These are phyloP conservation scores for Ricinus communis DNA, from an alignment of 345 rosid species.

Conservation along the genomic window DNA sequence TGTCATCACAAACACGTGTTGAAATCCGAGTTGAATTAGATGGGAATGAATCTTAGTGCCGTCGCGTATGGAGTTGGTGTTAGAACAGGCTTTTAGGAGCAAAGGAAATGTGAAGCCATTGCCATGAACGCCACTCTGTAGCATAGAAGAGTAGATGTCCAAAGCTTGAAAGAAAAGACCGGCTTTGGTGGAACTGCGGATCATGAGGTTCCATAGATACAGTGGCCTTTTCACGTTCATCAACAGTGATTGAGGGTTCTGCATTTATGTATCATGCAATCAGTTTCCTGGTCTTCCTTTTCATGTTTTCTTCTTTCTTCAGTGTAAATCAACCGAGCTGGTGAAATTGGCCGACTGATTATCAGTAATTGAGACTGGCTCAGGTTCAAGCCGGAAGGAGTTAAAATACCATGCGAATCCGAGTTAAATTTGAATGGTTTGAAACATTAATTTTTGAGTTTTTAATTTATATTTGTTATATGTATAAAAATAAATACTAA, in stretches of 20 bases:
- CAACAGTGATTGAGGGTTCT: neutral
- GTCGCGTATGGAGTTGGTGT: slow-evolving; percentile 9
- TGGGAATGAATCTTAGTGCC: slow-evolving; percentile 22
- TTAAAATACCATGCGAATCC: too few relatives aligned
- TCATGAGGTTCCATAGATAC: slow-evolving; percentile 29
- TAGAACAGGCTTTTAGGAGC: slow-evolving; percentile 27
- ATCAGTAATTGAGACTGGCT: too few relatives aligned
- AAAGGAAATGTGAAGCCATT: slow-evolving; percentile 29
- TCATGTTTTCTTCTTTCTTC: too few relatives aligned
- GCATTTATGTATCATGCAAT: too few relatives aligned
- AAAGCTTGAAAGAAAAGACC: slow-evolving; percentile 18
- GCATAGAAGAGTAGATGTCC: slow-evolving; percentile 14
- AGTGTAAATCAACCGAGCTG: too few relatives aligned
- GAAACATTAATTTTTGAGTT: too few relatives aligned
- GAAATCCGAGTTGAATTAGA: slow-evolving; percentile 22
- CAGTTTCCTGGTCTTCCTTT: too few relatives aligned
- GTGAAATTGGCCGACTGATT: too few relatives aligned
- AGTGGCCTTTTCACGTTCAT: neutral
- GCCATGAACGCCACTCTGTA: slow-evolving; percentile 22
- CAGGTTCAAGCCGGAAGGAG: too few relatives aligned
- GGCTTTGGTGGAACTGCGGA: slow-evolving; percentile 22
- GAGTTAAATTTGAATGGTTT: too few relatives aligned
- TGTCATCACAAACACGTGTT: slow-evolving; percentile 23
- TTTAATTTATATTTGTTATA: too few relatives aligned
- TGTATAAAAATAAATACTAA: too few relatives aligned